phyloP scores from a whole-genome alignment of 2,329 filamentous ascomycete genomes.

The Microcyclospora pomicola region DNA sequence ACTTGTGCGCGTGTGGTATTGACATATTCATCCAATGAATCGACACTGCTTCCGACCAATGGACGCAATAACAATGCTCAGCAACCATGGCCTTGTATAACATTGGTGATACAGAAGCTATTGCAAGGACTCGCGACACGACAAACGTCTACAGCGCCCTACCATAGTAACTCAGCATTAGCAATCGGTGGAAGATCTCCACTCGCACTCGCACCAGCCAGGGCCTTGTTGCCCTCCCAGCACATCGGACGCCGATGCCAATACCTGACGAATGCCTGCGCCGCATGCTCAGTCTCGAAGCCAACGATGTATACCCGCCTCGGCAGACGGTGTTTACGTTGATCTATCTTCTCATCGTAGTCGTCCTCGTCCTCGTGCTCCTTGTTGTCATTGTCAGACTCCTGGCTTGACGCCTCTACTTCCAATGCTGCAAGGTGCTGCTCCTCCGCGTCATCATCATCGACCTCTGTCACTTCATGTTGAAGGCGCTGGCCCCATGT shows the following conservation, averaged over 20 bases:
- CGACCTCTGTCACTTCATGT: not conserved
- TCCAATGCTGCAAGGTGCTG: constrained; percentile 4
- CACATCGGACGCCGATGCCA: constrained; percentile 39
- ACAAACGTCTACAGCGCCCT: not conserved
- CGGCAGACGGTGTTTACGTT: constrained; percentile 25
- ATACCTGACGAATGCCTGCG: constrained; percentile 36
- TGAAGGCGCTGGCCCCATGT: constrained; percentile 1
- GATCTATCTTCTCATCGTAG: constrained; percentile 2
- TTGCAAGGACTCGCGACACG: too few relatives aligned
- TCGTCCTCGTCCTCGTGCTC: constrained; percentile 22
- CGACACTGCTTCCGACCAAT: too few relatives aligned
- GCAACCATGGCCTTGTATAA: too few relatives aligned
- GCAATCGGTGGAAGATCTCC: constrained; percentile 5
- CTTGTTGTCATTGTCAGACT: not conserved
- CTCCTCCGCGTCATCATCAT: constrained; percentile 1
- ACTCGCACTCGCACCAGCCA: not conserved
- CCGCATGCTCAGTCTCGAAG: constrained; percentile 42
- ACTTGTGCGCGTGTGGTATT: too few relatives aligned
- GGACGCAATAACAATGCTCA: too few relatives aligned
- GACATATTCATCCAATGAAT: too few relatives aligned
- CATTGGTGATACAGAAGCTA: too few relatives aligned
- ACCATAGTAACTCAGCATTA: constrained; percentile 9
- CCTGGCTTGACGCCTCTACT: not conserved
- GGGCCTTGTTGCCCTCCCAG: not conserved
- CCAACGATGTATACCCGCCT: constrained; percentile 32